Percentiles rank a stretch among this genome's conserved stretches.
Conservation (phyloP, 2,329 filamentous ascomycete species). For the Paraphoma chrysanthemicola region DNA sequence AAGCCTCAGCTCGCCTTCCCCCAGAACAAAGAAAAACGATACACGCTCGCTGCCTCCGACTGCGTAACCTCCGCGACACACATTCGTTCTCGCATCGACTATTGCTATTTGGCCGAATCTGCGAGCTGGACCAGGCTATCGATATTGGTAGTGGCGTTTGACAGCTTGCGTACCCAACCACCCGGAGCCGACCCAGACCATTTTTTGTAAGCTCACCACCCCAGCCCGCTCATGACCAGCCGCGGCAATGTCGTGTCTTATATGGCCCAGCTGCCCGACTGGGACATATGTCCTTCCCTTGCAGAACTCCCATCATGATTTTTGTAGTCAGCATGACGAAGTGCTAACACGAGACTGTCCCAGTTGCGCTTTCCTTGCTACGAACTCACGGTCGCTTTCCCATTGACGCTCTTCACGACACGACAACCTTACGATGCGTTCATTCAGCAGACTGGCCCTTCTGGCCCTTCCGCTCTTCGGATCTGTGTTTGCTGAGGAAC, state of each 20-base stretch:
- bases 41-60: neutral
- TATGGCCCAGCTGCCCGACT: constrained; percentile 9
- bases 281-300: constrained; percentile 14
- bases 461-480: constrained; percentile 41
- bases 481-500: constrained; percentile 25
- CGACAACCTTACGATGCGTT: constrained; percentile 33
- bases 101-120: neutral
- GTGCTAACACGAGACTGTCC: constrained; percentile 27
- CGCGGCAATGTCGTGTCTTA: neutral
- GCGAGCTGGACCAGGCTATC: neutral
- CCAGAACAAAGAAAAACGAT: neutral
- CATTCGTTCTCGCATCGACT: neutral
- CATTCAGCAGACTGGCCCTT: constrained; percentile 36
- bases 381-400: constrained; percentile 10
- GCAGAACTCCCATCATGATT: constrained; percentile 2
- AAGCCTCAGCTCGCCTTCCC: neutral
- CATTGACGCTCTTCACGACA: neutral
- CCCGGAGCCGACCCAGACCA: constrained; percentile 9
- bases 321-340: constrained; percentile 9
- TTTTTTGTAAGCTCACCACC: constrained; percentile 16
- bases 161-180: constrained; percentile 5
- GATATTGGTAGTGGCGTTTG: neutral
- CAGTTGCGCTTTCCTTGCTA: constrained; percentile 15
- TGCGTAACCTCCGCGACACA: neutral
- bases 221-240: constrained; percentile 8